Conservation (phyloP, 768 basidiomycete species). For the Wakefieldia striispora region DNA sequence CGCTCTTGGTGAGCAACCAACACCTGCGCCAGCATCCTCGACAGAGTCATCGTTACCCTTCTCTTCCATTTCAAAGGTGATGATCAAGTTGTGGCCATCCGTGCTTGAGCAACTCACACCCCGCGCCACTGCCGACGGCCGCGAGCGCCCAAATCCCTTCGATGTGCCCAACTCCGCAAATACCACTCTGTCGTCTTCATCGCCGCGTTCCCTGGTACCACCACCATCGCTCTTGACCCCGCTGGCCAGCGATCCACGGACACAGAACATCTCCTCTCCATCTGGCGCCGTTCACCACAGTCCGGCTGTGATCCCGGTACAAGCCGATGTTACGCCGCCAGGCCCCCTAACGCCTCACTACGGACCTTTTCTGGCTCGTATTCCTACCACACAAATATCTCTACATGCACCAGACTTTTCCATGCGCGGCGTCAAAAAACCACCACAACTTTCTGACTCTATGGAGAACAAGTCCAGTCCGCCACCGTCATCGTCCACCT, state of each 20-base stretch:
- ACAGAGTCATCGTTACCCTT: constrained; percentile 21
- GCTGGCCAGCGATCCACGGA: constrained; percentile 4
- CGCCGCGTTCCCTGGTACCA: constrained; percentile 8
- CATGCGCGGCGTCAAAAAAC: constrained; percentile 61
- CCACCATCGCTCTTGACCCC: neutral
- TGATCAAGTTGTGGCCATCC: constrained; percentile 71
- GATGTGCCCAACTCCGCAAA: constrained; percentile 42
- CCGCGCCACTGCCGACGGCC: constrained; percentile 41
- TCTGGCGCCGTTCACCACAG: constrained; percentile 23
- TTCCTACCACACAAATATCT: constrained; percentile 63
- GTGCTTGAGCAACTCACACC: constrained; percentile 61
- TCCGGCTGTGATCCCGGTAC: constrained; percentile 21
- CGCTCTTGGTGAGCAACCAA: constrained; percentile 8
- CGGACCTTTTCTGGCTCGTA: constrained; percentile 47
- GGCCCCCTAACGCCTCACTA: constrained; percentile 47
- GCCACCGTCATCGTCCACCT: constrained; percentile 42
- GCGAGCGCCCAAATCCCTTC: constrained; percentile 59
- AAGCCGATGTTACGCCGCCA: constrained; percentile 40
- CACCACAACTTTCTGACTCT: constrained; percentile 27
- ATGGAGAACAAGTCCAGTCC: constrained; percentile 38
- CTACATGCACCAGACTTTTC: constrained; percentile 85
- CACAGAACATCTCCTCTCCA: constrained; percentile 15
- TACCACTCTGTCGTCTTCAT: constrained; percentile 20
- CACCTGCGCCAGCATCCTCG: constrained; percentile 13
- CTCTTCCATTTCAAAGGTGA: constrained; percentile 34